Percentiles rank a stretch among this genome's conserved stretches.
phyloP scores from a whole-genome alignment of 495 filamentous ascomycete species.

The Extremus antarcticus region DNA sequence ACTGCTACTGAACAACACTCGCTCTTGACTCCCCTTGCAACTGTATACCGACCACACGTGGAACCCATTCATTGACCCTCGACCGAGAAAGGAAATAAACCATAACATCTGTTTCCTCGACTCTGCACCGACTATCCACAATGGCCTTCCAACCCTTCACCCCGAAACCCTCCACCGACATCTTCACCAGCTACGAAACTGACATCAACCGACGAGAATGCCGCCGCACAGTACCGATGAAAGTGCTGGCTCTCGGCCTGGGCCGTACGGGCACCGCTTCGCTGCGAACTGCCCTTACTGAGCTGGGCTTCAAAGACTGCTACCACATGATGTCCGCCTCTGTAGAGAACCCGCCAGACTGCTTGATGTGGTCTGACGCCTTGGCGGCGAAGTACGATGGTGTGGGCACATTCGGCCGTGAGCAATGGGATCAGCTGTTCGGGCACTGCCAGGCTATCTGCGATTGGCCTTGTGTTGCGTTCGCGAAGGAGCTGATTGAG shows the following conservation, averaged over 20 bases:
- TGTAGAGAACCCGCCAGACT: slow-evolving; percentile 50
- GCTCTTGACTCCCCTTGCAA: neutral
- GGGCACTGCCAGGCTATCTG: slow-evolving; percentile 56
- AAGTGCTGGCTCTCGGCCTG: slow-evolving; percentile 52
- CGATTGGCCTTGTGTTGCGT: slow-evolving; percentile 56
- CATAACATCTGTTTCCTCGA: neutral
- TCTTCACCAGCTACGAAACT: slow-evolving; percentile 45
- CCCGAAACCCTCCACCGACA: slow-evolving; percentile 26
- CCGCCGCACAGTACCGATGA: slow-evolving; percentile 54
- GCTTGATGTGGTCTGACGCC: slow-evolving; percentile 53
- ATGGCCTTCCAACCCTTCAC: slow-evolving; percentile 29
- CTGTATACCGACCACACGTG: too few relatives aligned
- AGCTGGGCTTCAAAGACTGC: slow-evolving; percentile 49
- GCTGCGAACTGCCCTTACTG: slow-evolving; percentile 47
- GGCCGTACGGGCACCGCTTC: slow-evolving; percentile 59
- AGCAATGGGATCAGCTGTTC: slow-evolving; percentile 58
- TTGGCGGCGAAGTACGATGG: slow-evolving; percentile 55
- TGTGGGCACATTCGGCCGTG: slow-evolving; percentile 47
- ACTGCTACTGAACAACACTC: neutral
- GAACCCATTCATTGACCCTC: neutral
- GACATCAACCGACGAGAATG: slow-evolving; percentile 53
- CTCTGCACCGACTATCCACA: neutral
- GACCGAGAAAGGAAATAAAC: neutral
- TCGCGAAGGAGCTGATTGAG: slow-evolving; percentile 58
- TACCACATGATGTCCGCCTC: slow-evolving; percentile 60